Evolutionary conservation across 257 asterid genomes (phyloP).

Genomic region (Nicotiana otophora): DNA sequence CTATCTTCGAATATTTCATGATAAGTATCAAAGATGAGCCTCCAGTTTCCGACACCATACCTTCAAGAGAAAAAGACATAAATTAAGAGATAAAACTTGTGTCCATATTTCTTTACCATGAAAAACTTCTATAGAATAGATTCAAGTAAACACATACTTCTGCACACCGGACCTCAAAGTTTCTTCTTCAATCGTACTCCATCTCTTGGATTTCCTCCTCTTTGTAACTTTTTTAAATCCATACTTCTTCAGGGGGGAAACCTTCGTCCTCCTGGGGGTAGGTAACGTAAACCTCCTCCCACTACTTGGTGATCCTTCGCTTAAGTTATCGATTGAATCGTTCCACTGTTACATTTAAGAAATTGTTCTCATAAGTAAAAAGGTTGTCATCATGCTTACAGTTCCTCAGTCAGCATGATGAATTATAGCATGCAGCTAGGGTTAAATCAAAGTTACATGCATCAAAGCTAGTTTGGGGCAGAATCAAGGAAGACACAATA

Average conservation of each 20-base stretch:
- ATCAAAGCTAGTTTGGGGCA: too few relatives aligned
- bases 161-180: conserved; percentile 58
- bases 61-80: conserved; percentile 26
- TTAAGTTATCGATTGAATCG: conserved; percentile 38
- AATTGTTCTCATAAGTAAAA: not conserved
- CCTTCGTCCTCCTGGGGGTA: conserved; percentile 29
- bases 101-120: not conserved
- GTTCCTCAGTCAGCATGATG: too few relatives aligned
- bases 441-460: too few relatives aligned
- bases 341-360: conserved; percentile 56
- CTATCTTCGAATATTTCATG: conserved; percentile 49
- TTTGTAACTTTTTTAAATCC: conserved; percentile 19
- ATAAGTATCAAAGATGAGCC: conserved; percentile 34
- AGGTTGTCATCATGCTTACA: too few relatives aligned
- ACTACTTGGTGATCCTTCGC: conserved; percentile 24
- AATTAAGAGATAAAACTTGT: too few relatives aligned
- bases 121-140: not conserved
- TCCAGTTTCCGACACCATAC: conserved; percentile 70
- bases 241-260: conserved; percentile 39
- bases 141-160: conserved; percentile 33
- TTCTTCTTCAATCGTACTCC: conserved; percentile 73
- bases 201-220: conserved; percentile 47
- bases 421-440: too few relatives aligned
- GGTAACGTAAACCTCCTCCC: conserved; percentile 29
- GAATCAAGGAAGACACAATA: too few relatives aligned